Conservation (phyloP, 1,284 basidiomycete species). For the Sporisorium exsertum region DNA sequence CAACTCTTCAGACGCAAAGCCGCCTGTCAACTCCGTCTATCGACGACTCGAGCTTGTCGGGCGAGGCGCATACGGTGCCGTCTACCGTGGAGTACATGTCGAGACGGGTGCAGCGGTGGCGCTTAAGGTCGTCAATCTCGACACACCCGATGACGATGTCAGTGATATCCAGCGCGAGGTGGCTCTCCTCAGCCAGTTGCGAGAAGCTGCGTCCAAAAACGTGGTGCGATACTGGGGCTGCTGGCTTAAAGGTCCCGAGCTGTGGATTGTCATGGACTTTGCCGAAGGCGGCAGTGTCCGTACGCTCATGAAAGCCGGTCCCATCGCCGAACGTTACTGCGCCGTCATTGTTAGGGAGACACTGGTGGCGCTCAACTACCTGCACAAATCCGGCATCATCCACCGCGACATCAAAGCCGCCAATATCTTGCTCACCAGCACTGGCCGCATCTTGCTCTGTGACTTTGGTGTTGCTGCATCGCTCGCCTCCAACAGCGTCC, state of each 20-base stretch:
- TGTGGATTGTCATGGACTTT: slow-evolving; percentile 99
- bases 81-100: slow-evolving; percentile 75
- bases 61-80: slow-evolving; percentile 66
- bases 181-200: slow-evolving; percentile 86
- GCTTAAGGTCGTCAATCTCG: slow-evolving; percentile 97
- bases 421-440: slow-evolving; percentile 58
- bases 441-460: slow-evolving; percentile 42
- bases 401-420: slow-evolving; percentile 61
- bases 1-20: slow-evolving; percentile 14
- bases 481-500: slow-evolving; percentile 78
- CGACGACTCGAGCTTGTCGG: slow-evolving; percentile 65
- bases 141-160: slow-evolving; percentile 91
- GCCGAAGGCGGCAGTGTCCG: slow-evolving; percentile 95
- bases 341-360: slow-evolving; percentile 90
- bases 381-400: slow-evolving; percentile 56
- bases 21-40: slow-evolving; percentile 53
- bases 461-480: slow-evolving; percentile 76
- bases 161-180: slow-evolving; percentile 97
- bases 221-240: slow-evolving; percentile 97
- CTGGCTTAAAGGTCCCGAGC: slow-evolving; percentile 89
- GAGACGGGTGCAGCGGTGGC: slow-evolving; percentile 87
- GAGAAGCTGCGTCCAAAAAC: slow-evolving; percentile 81
- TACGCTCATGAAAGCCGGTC: slow-evolving; percentile 82
- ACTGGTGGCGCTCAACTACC: slow-evolving; percentile 49
- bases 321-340: slow-evolving; percentile 87